A percentile compares a stretch with the other conserved stretches of the same genome.
Conservation (phyloP, 176 grass and related monocot species). For the Oryza longistaminata region DNA sequence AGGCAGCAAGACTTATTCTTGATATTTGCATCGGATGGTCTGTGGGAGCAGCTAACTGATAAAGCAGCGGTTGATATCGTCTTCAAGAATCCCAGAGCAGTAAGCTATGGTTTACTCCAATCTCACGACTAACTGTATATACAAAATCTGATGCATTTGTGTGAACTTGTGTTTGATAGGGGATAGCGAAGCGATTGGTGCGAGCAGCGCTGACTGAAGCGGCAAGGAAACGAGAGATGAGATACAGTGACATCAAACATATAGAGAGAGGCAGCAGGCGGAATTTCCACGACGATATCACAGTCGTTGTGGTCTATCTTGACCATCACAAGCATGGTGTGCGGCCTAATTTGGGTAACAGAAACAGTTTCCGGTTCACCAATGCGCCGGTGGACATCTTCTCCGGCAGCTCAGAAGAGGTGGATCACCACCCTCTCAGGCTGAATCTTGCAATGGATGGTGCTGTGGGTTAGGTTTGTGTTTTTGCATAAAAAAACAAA, state of each 20-base stretch:
- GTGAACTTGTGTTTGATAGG: slow-evolving; percentile 37
- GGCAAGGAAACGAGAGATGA: slow-evolving; percentile 61
- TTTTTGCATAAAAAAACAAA: background rate
- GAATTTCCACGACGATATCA: slow-evolving; percentile 62
- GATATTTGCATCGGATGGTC: slow-evolving; percentile 66
- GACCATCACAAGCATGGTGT: slow-evolving; percentile 18
- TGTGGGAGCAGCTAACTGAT: slow-evolving; percentile 60
- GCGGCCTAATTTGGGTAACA: background rate
- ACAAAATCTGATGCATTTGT: slow-evolving; percentile 7
- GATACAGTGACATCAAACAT: slow-evolving; percentile 46
- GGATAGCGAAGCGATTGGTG: slow-evolving; percentile 51
- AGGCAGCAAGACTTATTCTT: slow-evolving; percentile 50
- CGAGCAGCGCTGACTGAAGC: slow-evolving; percentile 55
- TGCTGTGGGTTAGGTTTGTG: background rate
- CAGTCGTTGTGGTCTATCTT: slow-evolving; percentile 54
- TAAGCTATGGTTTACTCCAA: slow-evolving; percentile 16
- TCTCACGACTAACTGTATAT: background rate
- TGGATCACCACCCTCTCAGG: slow-evolving; percentile 19
- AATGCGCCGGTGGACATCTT: slow-evolving; percentile 35
- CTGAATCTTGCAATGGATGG: slow-evolving; percentile 3
- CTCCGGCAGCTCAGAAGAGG: slow-evolving; percentile 10
- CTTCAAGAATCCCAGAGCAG: slow-evolving; percentile 47
- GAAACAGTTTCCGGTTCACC: slow-evolving; percentile 24
- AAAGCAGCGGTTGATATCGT: slow-evolving; percentile 57
- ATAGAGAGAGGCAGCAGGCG: slow-evolving; percentile 43